Conservation (phyloP, 345 rosid genomes). For the Kandelia obovata region DNA sequence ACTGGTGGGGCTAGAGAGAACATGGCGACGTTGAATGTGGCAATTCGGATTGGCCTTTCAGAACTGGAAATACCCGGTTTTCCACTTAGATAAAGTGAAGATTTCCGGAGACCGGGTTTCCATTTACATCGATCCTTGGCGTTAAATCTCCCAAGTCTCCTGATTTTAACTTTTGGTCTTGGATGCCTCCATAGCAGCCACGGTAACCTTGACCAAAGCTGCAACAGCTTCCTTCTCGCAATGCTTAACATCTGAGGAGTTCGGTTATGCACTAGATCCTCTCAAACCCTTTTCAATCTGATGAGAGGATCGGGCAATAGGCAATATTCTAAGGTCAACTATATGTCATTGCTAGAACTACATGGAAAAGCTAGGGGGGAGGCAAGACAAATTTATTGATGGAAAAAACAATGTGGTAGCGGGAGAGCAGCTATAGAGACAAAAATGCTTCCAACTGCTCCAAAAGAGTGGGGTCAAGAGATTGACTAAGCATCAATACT, state of each 20-base stretch:
- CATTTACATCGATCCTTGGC: slow-evolving; percentile 36
- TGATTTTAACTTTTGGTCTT: slow-evolving; percentile 51
- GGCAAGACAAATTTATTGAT: slow-evolving; percentile 9
- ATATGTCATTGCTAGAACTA: not conserved
- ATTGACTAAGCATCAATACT: slow-evolving; percentile 36
- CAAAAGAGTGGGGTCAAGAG: slow-evolving; percentile 30
- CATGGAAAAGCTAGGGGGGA: not conserved
- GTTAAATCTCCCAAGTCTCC: slow-evolving; percentile 50
- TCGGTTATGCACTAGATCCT: slow-evolving; percentile 18
- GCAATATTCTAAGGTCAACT: not conserved
- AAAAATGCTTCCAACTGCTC: slow-evolving; percentile 43
- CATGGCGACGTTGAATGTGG: slow-evolving; percentile 94
- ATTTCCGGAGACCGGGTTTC: slow-evolving; percentile 20
- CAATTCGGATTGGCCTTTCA: slow-evolving; percentile 59
- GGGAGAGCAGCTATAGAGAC: slow-evolving; percentile 29
- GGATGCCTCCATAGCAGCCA: slow-evolving; percentile 61
- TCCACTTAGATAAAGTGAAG: slow-evolving; percentile 25
- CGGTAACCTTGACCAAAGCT: slow-evolving; percentile 49
- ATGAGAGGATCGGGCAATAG: slow-evolving; percentile 2
- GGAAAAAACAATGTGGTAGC: slow-evolving; percentile 13
- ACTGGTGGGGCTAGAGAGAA: slow-evolving; percentile 86
- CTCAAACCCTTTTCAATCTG: slow-evolving; percentile 13
- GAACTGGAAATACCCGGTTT: slow-evolving; percentile 21
- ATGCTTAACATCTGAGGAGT: slow-evolving; percentile 36
- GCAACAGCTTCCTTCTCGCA: slow-evolving; percentile 50